phyloP scores from a whole-genome alignment of 495 filamentous ascomycete genomes.

The Aspergillus taichungensis region DNA sequence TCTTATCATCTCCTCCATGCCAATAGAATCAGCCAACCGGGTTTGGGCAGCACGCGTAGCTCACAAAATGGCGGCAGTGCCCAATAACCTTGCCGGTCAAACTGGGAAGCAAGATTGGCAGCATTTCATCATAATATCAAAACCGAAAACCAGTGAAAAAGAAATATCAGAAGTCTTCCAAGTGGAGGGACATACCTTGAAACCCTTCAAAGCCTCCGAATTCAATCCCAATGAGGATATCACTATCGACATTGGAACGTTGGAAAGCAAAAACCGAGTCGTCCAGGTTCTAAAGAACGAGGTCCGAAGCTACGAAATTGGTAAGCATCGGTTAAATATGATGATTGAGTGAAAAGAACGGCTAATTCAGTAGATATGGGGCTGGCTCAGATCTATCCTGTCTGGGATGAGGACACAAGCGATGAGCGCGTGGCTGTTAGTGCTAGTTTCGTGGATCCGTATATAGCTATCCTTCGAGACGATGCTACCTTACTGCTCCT shows the following conservation, averaged over 20 bases:
- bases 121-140: conserved; percentile 33
- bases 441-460: conserved; percentile 83
- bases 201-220: conserved; percentile 47
- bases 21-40: conserved; percentile 21
- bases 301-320: conserved; percentile 77
- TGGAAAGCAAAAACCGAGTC: conserved; percentile 65
- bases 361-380: conserved; percentile 54
- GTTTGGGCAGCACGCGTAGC: conserved; percentile 29
- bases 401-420: conserved; percentile 79
- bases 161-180: conserved; percentile 34
- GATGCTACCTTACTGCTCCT: conserved; percentile 70
- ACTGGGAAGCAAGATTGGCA: conserved; percentile 32
- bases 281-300: conserved; percentile 80
- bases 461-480: conserved; percentile 74
- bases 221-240: conserved; percentile 81
- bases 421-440: conserved; percentile 66
- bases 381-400: conserved; percentile 79
- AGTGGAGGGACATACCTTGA: conserved; percentile 19
- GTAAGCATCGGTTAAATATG: conserved; percentile 39
- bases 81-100: conserved; percentile 41
- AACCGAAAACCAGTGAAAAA: conserved; percentile 19
- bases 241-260: conserved; percentile 71
- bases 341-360: neutral
- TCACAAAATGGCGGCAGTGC: conserved; percentile 2
- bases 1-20: conserved; percentile 48